Conservation (phyloP, 2,329 filamentous ascomycete genomes). For the Bipolaris oryzae region DNA sequence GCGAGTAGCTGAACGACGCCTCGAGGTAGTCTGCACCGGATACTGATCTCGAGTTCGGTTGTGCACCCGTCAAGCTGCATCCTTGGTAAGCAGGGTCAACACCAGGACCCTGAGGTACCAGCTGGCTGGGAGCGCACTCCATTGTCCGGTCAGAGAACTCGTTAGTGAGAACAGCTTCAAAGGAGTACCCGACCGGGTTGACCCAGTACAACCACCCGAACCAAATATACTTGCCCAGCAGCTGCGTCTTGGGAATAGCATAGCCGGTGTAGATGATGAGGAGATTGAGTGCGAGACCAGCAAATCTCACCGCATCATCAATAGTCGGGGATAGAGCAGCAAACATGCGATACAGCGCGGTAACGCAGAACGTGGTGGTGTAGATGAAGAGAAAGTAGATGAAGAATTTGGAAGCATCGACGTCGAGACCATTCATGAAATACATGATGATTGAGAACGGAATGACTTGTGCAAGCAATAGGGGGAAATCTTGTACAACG, state of each 20-base stretch:
- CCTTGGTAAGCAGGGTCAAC: constrained; percentile 63
- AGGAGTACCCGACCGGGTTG: constrained; percentile 63
- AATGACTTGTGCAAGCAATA: constrained; percentile 63
- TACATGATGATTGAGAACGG: constrained; percentile 68
- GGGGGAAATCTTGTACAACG: constrained; percentile 67
- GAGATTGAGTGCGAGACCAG: constrained; percentile 66
- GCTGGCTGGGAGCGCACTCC: constrained; percentile 63
- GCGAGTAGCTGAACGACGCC: constrained; percentile 62
- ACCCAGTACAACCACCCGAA: constrained; percentile 59
- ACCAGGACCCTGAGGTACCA: constrained; percentile 64
- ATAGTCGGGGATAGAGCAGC: constrained; percentile 68
- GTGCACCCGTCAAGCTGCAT: constrained; percentile 66
- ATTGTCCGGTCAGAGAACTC: constrained; percentile 66
- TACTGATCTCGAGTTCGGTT: constrained; percentile 58
- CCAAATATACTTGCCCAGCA: constrained; percentile 67
- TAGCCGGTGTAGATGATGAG: constrained; percentile 70
- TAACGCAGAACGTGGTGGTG: constrained; percentile 66
- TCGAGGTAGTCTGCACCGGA: constrained; percentile 61
- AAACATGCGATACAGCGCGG: constrained; percentile 69
- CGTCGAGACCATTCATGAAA: constrained; percentile 66
- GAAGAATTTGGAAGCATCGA: constrained; percentile 67
- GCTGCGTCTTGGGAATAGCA: constrained; percentile 68
- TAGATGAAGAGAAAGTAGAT: constrained; percentile 70
- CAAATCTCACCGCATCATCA: constrained; percentile 69
- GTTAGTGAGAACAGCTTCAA: constrained; percentile 71